Percentiles rank a stretch among this genome's conserved stretches.
Evolutionary conservation across 2,329 filamentous ascomycete species (phyloP).

Genomic region (Alternaria sp.): DNA sequence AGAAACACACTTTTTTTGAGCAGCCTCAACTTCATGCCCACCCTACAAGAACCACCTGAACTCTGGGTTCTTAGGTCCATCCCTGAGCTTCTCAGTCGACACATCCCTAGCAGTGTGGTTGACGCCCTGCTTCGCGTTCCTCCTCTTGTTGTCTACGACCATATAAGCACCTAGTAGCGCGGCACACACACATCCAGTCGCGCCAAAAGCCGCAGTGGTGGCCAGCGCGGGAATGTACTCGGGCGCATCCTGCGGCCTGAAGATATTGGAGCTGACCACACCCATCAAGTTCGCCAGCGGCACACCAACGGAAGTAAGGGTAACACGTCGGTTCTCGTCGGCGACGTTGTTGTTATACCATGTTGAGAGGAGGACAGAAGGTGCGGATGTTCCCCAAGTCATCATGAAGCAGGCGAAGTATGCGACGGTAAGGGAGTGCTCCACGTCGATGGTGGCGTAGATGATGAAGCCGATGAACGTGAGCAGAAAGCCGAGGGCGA

Average conservation of each 20-base stretch:
- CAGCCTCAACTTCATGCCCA: not conserved
- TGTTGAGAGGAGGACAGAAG: conserved; percentile 70
- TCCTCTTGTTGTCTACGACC: conserved; percentile 67
- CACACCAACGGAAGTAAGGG: conserved; percentile 74
- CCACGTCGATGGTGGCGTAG: conserved; percentile 72
- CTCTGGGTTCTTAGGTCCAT: conserved; percentile 51
- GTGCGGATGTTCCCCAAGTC: conserved; percentile 79
- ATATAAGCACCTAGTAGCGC: conserved; percentile 67
- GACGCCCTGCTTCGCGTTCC: conserved; percentile 63
- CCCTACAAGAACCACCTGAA: conserved; percentile 54
- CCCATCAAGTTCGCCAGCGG: conserved; percentile 80
- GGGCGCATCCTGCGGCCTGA: conserved; percentile 66
- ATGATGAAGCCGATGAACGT: conserved; percentile 81
- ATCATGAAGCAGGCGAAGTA: conserved; percentile 84
- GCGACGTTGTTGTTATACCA: conserved; percentile 87
- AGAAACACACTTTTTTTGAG: not conserved
- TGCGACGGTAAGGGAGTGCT: conserved; percentile 66
- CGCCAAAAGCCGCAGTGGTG: conserved; percentile 70
- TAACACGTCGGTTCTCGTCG: conserved; percentile 73
- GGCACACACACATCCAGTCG: conserved; percentile 62
- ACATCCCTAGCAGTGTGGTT: conserved; percentile 60
- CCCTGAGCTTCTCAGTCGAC: conserved; percentile 53
- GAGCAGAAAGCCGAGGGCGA: conserved; percentile 74
- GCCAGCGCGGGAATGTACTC: conserved; percentile 71
- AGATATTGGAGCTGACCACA: conserved; percentile 72